Percentiles rank a stretch among this genome's conserved stretches.
These are phyloP conservation scores for Aspergillus carlsbadensis DNA, from an alignment of 495 filamentous ascomycete species.

Conservation along the genomic window DNA sequence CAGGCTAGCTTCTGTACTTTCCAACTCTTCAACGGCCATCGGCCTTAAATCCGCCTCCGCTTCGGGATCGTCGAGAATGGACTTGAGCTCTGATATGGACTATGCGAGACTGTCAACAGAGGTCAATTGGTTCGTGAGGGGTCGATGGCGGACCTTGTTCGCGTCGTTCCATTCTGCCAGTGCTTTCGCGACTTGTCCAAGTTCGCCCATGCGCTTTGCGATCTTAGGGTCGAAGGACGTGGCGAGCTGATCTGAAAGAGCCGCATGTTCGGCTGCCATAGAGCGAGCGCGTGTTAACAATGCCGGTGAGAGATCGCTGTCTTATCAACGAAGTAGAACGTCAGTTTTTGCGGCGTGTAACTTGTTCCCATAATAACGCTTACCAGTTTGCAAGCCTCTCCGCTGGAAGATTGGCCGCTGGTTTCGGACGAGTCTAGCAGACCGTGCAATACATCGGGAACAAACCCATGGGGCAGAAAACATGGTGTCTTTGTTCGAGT, in stretches of 20 bases:
- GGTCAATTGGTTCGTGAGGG: background rate
- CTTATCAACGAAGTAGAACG: conserved; percentile 30
- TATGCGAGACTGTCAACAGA: conserved; percentile 23
- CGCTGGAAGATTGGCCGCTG: conserved; percentile 18
- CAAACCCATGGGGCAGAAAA: conserved; percentile 29
- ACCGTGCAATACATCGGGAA: conserved; percentile 30
- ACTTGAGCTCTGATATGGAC: conserved; percentile 57
- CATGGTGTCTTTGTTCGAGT: conserved; percentile 21
- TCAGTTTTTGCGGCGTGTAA: background rate
- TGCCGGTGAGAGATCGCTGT: conserved; percentile 51
- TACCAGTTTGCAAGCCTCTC: conserved; percentile 32
- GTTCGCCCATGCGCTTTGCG: conserved; percentile 76
- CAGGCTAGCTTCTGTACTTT: conserved; percentile 58
- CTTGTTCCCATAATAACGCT: conserved; percentile 1
- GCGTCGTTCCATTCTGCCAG: conserved; percentile 62
- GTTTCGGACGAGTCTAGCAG: conserved; percentile 17
- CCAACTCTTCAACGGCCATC: conserved; percentile 77
- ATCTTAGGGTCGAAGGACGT: conserved; percentile 67
- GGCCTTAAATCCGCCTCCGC: conserved; percentile 62
- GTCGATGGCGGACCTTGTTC: conserved; percentile 34
- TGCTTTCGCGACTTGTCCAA: conserved; percentile 64
- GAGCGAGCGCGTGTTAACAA: conserved; percentile 64
- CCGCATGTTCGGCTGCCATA: conserved; percentile 66
- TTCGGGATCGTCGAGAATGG: conserved; percentile 55
- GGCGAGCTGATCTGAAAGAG: conserved; percentile 53